Evolutionary conservation across 805 yeast species (phyloP).

Genomic region (Metschnikowia arizonensis): DNA sequence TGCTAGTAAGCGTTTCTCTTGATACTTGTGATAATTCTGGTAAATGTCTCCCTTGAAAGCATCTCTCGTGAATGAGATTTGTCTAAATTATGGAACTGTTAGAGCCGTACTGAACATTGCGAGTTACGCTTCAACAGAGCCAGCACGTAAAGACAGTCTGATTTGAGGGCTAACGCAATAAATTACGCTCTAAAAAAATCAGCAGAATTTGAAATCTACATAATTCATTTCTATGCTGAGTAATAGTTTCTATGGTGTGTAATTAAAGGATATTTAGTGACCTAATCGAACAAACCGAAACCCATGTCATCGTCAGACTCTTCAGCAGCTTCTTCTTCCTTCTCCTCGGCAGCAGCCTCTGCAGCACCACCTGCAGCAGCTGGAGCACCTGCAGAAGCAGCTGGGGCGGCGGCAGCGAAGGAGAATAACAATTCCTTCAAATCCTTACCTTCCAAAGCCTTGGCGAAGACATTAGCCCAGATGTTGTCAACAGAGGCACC

Average conservation of each 20-base stretch:
- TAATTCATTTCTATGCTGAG: no score
- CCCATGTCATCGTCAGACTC: slow-evolving; percentile 29
- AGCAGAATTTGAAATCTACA: neutral
- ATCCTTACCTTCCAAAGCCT: slow-evolving; percentile 82
- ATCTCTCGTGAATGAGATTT: no score
- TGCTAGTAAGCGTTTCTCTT: no score
- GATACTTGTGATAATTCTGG: no score
- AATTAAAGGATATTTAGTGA: slow-evolving; percentile 11
- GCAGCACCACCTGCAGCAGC: slow-evolving; percentile 40
- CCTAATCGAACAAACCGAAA: slow-evolving; percentile 30
- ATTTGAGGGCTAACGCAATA: no score
- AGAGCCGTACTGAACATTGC: no score
- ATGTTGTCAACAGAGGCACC: slow-evolving; percentile 73
- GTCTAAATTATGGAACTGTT: no score
- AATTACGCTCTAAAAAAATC: no score
- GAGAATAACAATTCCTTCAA: slow-evolving; percentile 68
- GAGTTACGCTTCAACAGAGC: no score
- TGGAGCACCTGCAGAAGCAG: slow-evolving; percentile 35
- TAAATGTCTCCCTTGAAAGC: no score
- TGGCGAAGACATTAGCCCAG: slow-evolving; percentile 87
- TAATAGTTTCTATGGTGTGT: slow-evolving; percentile 14
- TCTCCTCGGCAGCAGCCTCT: slow-evolving; percentile 42
- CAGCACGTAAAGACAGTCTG: no score
- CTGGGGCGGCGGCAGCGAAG: slow-evolving; percentile 47
- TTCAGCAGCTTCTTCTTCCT: slow-evolving; percentile 21